Percentiles rank a stretch among this genome's conserved stretches.
Conservation (phyloP, 2,329 filamentous ascomycete genomes). For the Fusarium luffae region DNA sequence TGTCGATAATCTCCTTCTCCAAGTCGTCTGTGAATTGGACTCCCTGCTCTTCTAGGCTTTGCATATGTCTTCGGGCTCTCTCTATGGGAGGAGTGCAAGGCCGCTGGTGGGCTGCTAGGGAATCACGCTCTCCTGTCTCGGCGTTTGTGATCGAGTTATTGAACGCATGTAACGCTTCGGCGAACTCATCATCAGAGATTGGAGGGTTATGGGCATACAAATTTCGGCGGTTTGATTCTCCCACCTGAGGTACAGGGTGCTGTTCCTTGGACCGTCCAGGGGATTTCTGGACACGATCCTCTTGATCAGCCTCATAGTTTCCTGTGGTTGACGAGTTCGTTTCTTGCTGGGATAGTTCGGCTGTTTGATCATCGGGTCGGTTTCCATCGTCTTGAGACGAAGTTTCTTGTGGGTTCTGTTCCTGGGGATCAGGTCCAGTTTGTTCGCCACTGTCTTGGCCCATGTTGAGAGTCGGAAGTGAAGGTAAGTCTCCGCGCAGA, state of each 20-base stretch:
- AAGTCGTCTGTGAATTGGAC: neutral
- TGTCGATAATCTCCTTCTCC: constrained; percentile 16
- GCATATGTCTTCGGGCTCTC: constrained; percentile 13
- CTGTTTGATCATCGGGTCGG: neutral
- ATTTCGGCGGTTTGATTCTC: constrained; percentile 21
- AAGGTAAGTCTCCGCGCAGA: neutral
- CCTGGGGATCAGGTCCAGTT: neutral
- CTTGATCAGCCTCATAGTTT: neutral
- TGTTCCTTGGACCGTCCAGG: constrained; percentile 13
- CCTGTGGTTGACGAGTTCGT: neutral
- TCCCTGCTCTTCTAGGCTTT: constrained; percentile 12
- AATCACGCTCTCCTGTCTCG: neutral
- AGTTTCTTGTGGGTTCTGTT: neutral
- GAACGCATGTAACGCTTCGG: neutral
- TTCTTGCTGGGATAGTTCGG: neutral
- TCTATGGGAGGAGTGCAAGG: constrained; percentile 29
- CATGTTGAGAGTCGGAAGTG: neutral
- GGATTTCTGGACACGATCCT: neutral
- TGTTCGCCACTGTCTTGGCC: neutral
- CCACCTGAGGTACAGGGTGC: neutral
- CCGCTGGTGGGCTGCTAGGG: constrained; percentile 21
- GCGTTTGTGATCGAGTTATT: neutral
- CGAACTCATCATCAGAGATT: constrained; percentile 11
- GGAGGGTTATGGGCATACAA: constrained; percentile 13
- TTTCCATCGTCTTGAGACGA: neutral